Conservation (phyloP, 148 eudicot species). For the Nepenthes gracilis region DNA sequence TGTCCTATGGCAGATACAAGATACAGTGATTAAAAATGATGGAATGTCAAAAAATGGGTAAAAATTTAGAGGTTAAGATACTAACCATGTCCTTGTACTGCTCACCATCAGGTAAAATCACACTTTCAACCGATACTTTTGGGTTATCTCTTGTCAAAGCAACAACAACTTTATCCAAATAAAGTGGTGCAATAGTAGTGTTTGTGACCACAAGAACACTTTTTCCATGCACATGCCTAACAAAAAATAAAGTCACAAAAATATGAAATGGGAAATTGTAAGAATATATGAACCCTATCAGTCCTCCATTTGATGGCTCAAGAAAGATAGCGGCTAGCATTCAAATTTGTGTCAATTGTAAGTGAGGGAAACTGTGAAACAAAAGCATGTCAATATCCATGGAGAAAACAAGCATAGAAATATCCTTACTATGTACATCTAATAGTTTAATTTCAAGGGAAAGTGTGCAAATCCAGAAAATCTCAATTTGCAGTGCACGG, state of each 20-base stretch:
- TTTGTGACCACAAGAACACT: conserved; percentile 91
- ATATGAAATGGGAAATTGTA: neutral
- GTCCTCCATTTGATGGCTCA: neutral
- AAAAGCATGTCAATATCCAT: neutral
- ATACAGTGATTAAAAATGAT: conserved; percentile 5
- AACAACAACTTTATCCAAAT: conserved; percentile 77
- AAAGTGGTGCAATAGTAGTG: conserved; percentile 83
- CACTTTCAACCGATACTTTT: conserved; percentile 68
- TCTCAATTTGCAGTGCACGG: too few relatives aligned
- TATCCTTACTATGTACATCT: too few relatives aligned
- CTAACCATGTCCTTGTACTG: conserved; percentile 85
- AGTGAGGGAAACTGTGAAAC: neutral
- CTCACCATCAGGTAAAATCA: conserved; percentile 92
- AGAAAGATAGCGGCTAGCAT: neutral
- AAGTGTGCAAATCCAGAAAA: too few relatives aligned
- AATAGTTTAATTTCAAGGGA: too few relatives aligned
- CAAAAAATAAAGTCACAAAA: conserved; percentile 4
- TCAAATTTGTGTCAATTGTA: neutral
- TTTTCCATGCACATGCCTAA: conserved; percentile 92
- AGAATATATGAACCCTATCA: neutral
- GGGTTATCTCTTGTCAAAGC: conserved; percentile 80
- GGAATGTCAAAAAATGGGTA: neutral
- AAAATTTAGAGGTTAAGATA: conserved; percentile 8
- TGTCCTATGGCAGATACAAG: conserved; percentile 38
- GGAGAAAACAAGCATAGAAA: too few relatives aligned